These are phyloP conservation scores for Penicillium manginii DNA, from an alignment of 495 filamentous ascomycete species.

Conservation along the genomic window DNA sequence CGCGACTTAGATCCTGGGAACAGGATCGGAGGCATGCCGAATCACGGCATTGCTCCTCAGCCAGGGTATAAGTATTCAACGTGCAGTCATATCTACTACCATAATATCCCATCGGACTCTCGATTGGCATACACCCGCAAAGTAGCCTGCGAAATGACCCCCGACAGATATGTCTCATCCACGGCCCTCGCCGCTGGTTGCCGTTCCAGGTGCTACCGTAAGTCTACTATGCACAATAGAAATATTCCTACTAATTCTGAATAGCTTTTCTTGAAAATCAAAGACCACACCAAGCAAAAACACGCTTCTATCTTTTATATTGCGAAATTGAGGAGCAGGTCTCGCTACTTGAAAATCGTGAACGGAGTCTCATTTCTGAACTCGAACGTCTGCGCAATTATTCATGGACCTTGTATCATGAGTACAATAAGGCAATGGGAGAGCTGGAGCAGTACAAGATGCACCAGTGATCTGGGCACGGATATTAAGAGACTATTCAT, in stretches of 20 bases:
- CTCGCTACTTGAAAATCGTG: not conserved
- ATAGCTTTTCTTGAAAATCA: not conserved
- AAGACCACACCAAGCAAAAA: not conserved
- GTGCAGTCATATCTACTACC: too few species aligned
- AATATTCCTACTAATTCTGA: not conserved
- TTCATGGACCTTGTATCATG: not conserved
- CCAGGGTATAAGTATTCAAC: too few species aligned
- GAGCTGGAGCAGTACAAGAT: not conserved
- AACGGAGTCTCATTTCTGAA: not conserved
- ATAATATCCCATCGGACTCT: too few species aligned
- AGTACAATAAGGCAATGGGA: not conserved
- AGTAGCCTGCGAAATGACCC: slow-evolving; percentile 28
- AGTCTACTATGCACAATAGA: too few species aligned
- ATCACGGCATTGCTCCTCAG: not conserved
- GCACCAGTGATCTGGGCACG: not conserved
- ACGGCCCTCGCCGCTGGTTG: too few species aligned
- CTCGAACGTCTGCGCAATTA: not conserved
- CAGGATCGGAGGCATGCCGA: not conserved
- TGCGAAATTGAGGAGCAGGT: not conserved
- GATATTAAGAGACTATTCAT: not conserved
- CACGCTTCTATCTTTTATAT: not conserved
- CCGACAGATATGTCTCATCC: too few species aligned
- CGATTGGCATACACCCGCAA: too few species aligned
- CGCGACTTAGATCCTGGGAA: not conserved
- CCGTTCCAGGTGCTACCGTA: too few species aligned